A percentile compares a stretch with the other conserved stretches of the same genome.
Evolutionary conservation across 176 grass and related monocot genomes (phyloP).

Genomic region (Carex kokanica): DNA sequence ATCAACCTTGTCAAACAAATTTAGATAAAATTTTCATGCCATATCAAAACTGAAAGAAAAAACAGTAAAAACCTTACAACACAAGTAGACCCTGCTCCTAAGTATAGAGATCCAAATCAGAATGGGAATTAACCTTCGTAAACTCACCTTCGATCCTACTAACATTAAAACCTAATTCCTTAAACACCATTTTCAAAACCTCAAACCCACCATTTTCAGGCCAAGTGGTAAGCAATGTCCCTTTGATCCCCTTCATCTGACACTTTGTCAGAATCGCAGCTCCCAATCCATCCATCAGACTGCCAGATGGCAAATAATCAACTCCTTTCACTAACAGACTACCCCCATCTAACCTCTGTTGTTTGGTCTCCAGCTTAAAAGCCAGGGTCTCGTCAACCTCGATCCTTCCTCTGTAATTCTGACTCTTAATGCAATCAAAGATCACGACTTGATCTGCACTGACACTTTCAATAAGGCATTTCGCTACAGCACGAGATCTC

Average conservation of each 20-base stretch:
- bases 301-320: slow-evolving; percentile 58
- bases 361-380: slow-evolving; percentile 86
- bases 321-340: slow-evolving; percentile 38
- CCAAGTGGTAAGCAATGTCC: slow-evolving; percentile 75
- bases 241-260: slow-evolving; percentile 66
- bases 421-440: slow-evolving; percentile 57
- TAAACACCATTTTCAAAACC: slow-evolving; percentile 40
- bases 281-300: slow-evolving; percentile 76
- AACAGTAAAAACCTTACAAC: background rate
- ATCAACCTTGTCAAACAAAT: background rate
- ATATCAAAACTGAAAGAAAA: background rate
- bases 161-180: slow-evolving; percentile 46
- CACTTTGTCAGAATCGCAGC: slow-evolving; percentile 68
- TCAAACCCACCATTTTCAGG: slow-evolving; percentile 44
- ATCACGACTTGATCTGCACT: slow-evolving; percentile 62
- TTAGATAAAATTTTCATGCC: background rate
- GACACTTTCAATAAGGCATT: slow-evolving; percentile 45
- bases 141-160: slow-evolving; percentile 24
- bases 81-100: slow-evolving; percentile 12
- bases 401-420: slow-evolving; percentile 54
- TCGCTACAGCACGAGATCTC: slow-evolving; percentile 53
- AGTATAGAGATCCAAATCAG: slow-evolving; percentile 61
- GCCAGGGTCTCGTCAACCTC: slow-evolving; percentile 58
- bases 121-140: slow-evolving; percentile 6
- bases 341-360: slow-evolving; percentile 35